Percentiles rank a stretch among this genome's conserved stretches.
Evolutionary conservation across 2,329 filamentous ascomycete genomes (phyloP).

Genomic region (Mycosphaerella arachidis): DNA sequence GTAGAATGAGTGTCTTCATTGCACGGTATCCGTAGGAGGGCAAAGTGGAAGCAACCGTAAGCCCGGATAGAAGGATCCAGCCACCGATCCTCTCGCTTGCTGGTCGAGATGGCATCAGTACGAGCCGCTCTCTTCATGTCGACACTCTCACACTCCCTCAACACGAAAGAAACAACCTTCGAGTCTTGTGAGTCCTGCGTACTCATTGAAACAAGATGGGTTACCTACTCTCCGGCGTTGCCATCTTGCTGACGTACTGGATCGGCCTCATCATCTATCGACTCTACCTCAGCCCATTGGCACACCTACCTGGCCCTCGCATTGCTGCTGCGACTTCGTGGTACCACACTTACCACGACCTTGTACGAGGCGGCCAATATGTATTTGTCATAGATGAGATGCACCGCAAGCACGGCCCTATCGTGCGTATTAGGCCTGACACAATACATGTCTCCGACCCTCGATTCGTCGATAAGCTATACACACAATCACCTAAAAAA

Average conservation of each 20-base stretch:
- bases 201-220: not conserved
- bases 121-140: no score
- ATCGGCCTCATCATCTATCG: slow-evolving; percentile 19
- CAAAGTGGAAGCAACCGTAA: no score
- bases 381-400: not conserved
- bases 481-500: slow-evolving; percentile 8
- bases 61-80: no score
- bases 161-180: not conserved
- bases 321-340: slow-evolving; percentile 28
- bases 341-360: slow-evolving; percentile 1
- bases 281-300: slow-evolving; percentile 31
- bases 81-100: no score
- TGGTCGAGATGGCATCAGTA: no score
- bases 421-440: not conserved
- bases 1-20: no score
- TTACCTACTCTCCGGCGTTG: not conserved
- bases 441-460: not conserved
- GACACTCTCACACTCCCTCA: no score
- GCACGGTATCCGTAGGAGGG: no score
- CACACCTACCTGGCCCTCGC: slow-evolving; percentile 32
- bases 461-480: slow-evolving; percentile 17
- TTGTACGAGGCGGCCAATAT: not conserved
- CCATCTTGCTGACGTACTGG: not conserved
- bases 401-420: not conserved
- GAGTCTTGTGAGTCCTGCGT: not conserved